Base-by-base conservation (phyloP, 2,329 filamentous ascomycete genomes). In the Colletotrichum truncatum region DNA sequence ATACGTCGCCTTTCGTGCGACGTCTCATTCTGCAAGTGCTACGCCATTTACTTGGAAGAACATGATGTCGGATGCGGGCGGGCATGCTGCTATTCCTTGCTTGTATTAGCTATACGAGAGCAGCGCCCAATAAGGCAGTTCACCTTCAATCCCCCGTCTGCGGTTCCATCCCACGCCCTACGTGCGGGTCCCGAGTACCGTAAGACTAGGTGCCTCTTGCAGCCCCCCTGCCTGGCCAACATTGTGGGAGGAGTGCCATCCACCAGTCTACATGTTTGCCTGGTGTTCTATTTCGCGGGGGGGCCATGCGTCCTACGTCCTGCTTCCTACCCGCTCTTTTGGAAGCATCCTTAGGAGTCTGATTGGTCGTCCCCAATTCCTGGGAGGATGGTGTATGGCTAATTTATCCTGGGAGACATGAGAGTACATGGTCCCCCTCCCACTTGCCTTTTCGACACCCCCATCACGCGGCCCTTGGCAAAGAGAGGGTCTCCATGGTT, bases 311-410 rank as follows among this genome's bases (percentile, higher is more conserved):
- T 66, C 43, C 43, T 49, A 28, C 46, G 41, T 30, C 32, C n/a
- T 43, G 10, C 51, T 26, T 62, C 43, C 43, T 48, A 45, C 30
- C 58, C 43, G 49, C 49, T 26, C 16, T 21, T 30, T 51, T 45
- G 49, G 57, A 49, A 61, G 32, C 26, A 43, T 32, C 18, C 10
- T 11, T 28, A 18, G 26, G 12, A 28, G 26, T 32, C 28, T 55
- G 41, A 48, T 66, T 66, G 57, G 63, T 36, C 36, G 51, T 66
- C 23, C 63, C 63, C 39, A 43, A 18, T 55, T 63, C 10, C 38
- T 63, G 63, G 63, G 38, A 63, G 49, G 34, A 49, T 51, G 36
- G 28, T 32, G 55, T 45, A 58, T 38, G 36, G 58, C 28, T 46
- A 34, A 57, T 38, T 25, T 49, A 52, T 25, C 10, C 30, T 36